phyloP scores from a whole-genome alignment of 805 yeast genomes.

The Nakazawaea wyomingensis region DNA sequence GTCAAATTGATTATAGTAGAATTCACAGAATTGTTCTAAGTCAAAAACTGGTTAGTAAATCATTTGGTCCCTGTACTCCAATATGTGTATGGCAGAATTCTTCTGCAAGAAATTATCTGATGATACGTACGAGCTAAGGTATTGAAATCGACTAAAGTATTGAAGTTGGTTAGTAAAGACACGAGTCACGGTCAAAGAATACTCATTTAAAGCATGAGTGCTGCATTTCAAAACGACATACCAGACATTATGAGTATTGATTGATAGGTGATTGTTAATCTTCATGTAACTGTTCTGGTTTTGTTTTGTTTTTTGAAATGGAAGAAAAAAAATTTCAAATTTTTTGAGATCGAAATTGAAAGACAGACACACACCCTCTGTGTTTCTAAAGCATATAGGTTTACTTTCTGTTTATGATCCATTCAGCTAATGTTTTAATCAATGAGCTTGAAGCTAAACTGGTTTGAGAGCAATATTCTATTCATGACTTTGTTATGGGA shows the following conservation, averaged over 20 bases:
- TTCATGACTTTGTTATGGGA: too few species aligned
- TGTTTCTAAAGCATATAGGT: too few species aligned
- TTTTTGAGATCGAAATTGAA: too few species aligned
- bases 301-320: too few species aligned
- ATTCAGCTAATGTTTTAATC: too few species aligned
- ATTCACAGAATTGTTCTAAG: conserved; percentile 78
- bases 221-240: neutral
- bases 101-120: neutral
- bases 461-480: too few species aligned
- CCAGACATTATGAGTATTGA: neutral
- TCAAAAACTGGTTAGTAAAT: neutral
- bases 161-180: neutral
- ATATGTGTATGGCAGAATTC: neutral
- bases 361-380: too few species aligned
- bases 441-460: too few species aligned
- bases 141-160: conserved; percentile 34
- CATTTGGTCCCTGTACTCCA: neutral
- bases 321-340: too few species aligned
- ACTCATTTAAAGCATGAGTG: neutral
- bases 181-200: neutral
- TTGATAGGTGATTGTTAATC: neutral
- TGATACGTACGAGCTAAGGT: conserved; percentile 35
- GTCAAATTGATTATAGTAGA: conserved; percentile 94
- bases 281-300: too few species aligned
- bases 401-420: too few species aligned